Evolutionary conservation across 2,329 filamentous ascomycete genomes (phyloP).

Genomic region (Fusarium nygamai): DNA sequence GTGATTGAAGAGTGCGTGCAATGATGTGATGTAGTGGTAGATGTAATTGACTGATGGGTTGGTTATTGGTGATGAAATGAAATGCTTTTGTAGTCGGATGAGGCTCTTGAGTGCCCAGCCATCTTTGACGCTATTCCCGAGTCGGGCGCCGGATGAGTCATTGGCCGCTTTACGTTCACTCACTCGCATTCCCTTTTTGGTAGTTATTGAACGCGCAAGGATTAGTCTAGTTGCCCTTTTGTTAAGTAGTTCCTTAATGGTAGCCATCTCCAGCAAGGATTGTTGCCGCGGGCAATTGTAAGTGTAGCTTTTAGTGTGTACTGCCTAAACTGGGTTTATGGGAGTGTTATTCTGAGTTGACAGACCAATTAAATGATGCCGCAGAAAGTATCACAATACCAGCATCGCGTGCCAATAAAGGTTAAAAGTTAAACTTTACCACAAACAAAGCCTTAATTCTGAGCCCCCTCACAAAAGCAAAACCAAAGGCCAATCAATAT

Average conservation of each 20-base stretch:
- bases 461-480: background rate
- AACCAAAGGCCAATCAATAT: background rate
- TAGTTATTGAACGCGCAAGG: background rate
- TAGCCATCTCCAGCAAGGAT: background rate
- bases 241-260: background rate
- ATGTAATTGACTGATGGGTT: accelerated
- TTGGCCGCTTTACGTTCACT: background rate
- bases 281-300: background rate
- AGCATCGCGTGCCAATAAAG: background rate
- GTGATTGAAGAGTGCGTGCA: slow-evolving; percentile 1
- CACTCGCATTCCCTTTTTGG: background rate
- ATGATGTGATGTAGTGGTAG: background rate
- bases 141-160: slow-evolving; percentile 9
- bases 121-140: slow-evolving; percentile 1
- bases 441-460: background rate
- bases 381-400: background rate
- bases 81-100: background rate
- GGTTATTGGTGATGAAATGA: background rate
- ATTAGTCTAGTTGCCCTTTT: background rate
- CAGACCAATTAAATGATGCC: background rate
- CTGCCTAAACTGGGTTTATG: background rate
- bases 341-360: background rate
- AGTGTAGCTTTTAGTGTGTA: background rate
- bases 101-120: background rate
- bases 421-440: background rate